These are phyloP conservation scores for Cryptococcus sp. DNA, from an alignment of 1,284 basidiomycete species.

Conservation along the genomic window DNA sequence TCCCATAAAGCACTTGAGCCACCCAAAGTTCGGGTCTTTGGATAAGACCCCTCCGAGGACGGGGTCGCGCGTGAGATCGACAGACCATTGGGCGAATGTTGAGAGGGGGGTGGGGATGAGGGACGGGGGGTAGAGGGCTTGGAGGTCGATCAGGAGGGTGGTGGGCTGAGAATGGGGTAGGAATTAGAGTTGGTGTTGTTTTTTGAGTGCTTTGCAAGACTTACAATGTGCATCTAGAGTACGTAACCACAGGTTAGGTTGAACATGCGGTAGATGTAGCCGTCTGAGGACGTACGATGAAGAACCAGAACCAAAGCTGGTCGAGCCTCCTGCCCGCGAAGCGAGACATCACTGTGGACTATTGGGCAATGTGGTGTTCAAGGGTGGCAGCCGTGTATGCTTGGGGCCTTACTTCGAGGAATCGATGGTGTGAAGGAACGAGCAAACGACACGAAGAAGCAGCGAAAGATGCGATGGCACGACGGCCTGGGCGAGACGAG, in stretches of 20 bases:
- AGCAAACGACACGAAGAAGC: background rate
- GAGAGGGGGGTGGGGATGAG: conserved; percentile 26
- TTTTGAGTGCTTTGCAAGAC: too few relatives aligned
- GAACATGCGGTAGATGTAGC: background rate
- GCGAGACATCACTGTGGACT: too few relatives aligned
- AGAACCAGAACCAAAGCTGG: conserved; percentile 39
- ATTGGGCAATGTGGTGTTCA: too few relatives aligned
- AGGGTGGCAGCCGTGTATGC: background rate
- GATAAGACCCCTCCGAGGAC: conserved; percentile 34
- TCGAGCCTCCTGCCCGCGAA: conserved; percentile 37
- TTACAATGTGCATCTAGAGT: conserved; percentile 14
- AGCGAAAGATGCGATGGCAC: too few relatives aligned
- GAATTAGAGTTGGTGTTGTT: too few relatives aligned
- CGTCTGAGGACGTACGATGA: conserved; percentile 22
- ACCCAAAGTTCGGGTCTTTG: conserved; percentile 28
- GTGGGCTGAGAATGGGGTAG: conserved; percentile 21
- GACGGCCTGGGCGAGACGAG: too few relatives aligned
- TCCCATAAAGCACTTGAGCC: conserved; percentile 40
- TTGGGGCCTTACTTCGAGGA: too few relatives aligned
- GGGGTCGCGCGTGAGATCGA: conserved; percentile 39
- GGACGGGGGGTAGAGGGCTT: conserved; percentile 38
- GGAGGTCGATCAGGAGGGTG: conserved; percentile 39
- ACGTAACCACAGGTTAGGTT: too few relatives aligned
- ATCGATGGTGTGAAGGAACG: too few relatives aligned
- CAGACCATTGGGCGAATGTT: conserved; percentile 35